phyloP scores from a whole-genome alignment of 1,139 yeast genomes.

The Kurtzmaniella quercitrusa region DNA sequence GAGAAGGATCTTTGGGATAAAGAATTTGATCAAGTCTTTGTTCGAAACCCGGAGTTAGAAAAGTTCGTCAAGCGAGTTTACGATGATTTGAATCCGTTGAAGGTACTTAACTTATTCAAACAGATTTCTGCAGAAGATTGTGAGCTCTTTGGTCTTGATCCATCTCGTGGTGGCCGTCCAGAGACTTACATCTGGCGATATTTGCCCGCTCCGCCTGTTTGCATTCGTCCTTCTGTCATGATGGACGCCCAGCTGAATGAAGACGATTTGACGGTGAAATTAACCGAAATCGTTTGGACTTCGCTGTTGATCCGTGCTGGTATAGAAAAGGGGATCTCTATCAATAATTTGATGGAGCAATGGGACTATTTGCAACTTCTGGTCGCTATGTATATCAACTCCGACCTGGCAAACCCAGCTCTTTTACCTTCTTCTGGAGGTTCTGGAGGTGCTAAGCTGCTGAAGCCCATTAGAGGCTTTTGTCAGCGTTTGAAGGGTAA shows the following conservation, averaged over 20 bases:
- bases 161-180: conserved; percentile 86
- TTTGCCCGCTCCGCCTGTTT: conserved; percentile 97
- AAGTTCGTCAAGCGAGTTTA: conserved; percentile 81
- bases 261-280: conserved; percentile 93
- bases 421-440: conserved; percentile 59
- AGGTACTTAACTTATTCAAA: conserved; percentile 81
- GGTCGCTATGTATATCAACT: conserved; percentile 95
- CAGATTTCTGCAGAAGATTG: conserved; percentile 84
- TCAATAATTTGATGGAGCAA: conserved; percentile 92
- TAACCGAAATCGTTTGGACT: conserved; percentile 96
- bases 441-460: conserved; percentile 51
- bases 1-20: conserved; percentile 86
- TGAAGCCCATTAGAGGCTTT: conserved; percentile 90
- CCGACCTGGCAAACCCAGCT: conserved; percentile 89
- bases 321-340: conserved; percentile 88
- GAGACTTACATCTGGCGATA: conserved; percentile 97
- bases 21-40: conserved; percentile 70
- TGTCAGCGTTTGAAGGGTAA: conserved; percentile 98
- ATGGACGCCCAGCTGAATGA: conserved; percentile 95
- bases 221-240: conserved; percentile 94
- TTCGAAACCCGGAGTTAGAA: conserved; percentile 81
- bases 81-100: conserved; percentile 92
- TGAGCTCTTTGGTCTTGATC: conserved; percentile 86
- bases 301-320: conserved; percentile 91
- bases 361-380: conserved; percentile 97